Evolutionary conservation across 2,329 filamentous ascomycete genomes (phyloP), one percentile per base, ranked within the genome.

Genomic region (Talaromyces albobiverticillius): DNA sequence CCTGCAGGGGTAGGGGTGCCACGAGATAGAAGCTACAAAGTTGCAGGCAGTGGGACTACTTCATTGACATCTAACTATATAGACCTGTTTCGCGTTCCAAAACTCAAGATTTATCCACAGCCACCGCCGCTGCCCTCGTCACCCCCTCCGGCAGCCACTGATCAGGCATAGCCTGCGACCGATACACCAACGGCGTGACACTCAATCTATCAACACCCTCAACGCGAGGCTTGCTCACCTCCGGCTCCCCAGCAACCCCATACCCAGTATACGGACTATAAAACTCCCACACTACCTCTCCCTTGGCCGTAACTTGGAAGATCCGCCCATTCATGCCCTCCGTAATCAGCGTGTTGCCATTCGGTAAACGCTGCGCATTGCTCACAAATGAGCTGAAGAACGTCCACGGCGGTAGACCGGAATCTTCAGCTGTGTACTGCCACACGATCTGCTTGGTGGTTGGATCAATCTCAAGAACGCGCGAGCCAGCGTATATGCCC

Each of bases 341-440:
- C 2, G 42, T 29, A 9, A 45, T 45, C 22, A 45, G 14, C 20
- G 42, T 45, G 22, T 45, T 45, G 22, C 42, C 42, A 16, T 45
- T 45, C 11, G 18, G 42, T n/a, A 45, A 22, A 29, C 42, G 42
- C 42, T 45, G 42, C 29, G 42, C 42, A n/a, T 45, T 45, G 23
- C 42, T 45, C 42, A 45, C 42, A 45, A 45, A 45, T 9, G 42
- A 45, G 20, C 42, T 45, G n/a, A 45, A 45, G 14, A 45, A 45
- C 2, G 22, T 45, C 42, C 42, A 45, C 9, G 42, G 42, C n/a
- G 42, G 42, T 25, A 45, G 22, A 29, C 42, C 42, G 3, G 42
- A 45, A 16, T 45, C 42, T n/a, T 45, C 42, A 25, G 42, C 42
- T 1, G 42, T 45, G 42, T 45, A 45, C 29, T 45, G 42, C 42